A percentile compares a stretch with the other conserved stretches of the same genome.
These are phyloP conservation scores for Lasiosphaeria miniovina DNA, from an alignment of 495 filamentous ascomycete genomes.

Conservation along the genomic window DNA sequence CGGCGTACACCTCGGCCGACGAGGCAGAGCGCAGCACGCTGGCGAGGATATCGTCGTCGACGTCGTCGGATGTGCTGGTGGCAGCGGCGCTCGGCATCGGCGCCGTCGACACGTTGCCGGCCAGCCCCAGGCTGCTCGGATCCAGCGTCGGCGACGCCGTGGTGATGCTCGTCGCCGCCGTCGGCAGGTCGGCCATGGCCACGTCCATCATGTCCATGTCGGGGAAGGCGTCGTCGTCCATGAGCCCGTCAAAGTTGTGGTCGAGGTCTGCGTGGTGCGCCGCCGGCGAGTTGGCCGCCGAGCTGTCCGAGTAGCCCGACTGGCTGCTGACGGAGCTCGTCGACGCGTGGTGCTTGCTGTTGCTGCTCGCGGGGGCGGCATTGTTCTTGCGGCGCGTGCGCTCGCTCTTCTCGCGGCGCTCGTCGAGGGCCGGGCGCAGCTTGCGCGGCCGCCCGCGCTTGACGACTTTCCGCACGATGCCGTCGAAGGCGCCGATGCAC, in stretches of 20 bases:
- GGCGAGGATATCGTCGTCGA: conserved; percentile 1
- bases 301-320: conserved; percentile 50
- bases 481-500: conserved; percentile 89
- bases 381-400: conserved; percentile 50
- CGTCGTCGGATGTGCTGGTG: conserved; percentile 4
- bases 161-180: conserved; percentile 4
- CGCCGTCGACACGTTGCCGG: conserved; percentile 29
- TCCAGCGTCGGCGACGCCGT: conserved; percentile 30
- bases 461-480: conserved; percentile 61
- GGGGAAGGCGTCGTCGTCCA: conserved; percentile 44
- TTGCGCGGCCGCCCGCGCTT: conserved; percentile 51
- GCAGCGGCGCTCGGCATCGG: conserved; percentile 35
- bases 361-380: neutral
- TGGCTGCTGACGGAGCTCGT: conserved; percentile 37
- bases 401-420: conserved; percentile 62
- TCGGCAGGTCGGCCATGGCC: conserved; percentile 30
- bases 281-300: conserved; percentile 42
- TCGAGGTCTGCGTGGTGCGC: conserved; percentile 15
- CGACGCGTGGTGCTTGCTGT: conserved; percentile 35
- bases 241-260: conserved; percentile 33
- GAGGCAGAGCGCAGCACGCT: conserved; percentile 31
- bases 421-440: conserved; percentile 53
- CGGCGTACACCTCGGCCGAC: conserved; percentile 22
- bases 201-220: conserved; percentile 44
- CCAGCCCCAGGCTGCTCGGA: conserved; percentile 30